Conservation (phyloP, 148 eudicot genomes). For the Amaranthus cruentus region DNA sequence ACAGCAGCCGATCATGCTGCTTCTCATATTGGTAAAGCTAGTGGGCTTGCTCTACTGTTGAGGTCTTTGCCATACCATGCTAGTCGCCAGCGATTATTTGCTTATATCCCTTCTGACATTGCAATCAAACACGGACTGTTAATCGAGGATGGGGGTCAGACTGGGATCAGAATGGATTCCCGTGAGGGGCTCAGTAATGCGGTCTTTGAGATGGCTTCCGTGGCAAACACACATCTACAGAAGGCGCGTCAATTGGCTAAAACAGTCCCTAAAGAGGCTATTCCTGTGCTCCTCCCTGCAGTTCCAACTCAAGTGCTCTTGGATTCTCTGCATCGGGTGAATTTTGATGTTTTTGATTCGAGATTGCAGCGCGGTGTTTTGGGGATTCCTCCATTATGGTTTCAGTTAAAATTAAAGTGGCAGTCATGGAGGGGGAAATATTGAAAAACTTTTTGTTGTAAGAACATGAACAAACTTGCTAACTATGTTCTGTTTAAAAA, state of each 20-base stretch:
- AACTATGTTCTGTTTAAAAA: background rate
- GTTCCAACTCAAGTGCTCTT: slow-evolving; percentile 72
- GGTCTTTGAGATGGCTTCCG: slow-evolving; percentile 85
- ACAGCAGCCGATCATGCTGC: slow-evolving; percentile 94
- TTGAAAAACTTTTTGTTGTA: slow-evolving; percentile 26
- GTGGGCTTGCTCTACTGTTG: slow-evolving; percentile 72
- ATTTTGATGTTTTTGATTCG: slow-evolving; percentile 84
- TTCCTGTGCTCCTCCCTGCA: slow-evolving; percentile 76
- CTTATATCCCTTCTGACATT: slow-evolving; percentile 67
- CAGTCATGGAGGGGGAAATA: slow-evolving; percentile 75
- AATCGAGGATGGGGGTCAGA: slow-evolving; percentile 38
- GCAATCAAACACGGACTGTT: slow-evolving; percentile 69
- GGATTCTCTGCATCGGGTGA: slow-evolving; percentile 57
- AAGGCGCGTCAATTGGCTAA: slow-evolving; percentile 75
- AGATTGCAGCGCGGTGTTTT: slow-evolving; percentile 64
- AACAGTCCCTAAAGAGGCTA: slow-evolving; percentile 64
- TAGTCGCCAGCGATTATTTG: slow-evolving; percentile 48
- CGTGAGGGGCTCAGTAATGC: slow-evolving; percentile 63
- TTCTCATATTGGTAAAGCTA: slow-evolving; percentile 93
- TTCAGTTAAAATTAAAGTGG: slow-evolving; percentile 85
- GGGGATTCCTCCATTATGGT: slow-evolving; percentile 76
- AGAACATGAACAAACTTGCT: background rate
- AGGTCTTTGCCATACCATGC: slow-evolving; percentile 83
- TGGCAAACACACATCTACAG: slow-evolving; percentile 70
- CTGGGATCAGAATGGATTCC: slow-evolving; percentile 47